A percentile compares a stretch with the other conserved stretches of the same genome.
phyloP scores from a whole-genome alignment of 2,329 filamentous ascomycete species.

The Penicillium expansum region DNA sequence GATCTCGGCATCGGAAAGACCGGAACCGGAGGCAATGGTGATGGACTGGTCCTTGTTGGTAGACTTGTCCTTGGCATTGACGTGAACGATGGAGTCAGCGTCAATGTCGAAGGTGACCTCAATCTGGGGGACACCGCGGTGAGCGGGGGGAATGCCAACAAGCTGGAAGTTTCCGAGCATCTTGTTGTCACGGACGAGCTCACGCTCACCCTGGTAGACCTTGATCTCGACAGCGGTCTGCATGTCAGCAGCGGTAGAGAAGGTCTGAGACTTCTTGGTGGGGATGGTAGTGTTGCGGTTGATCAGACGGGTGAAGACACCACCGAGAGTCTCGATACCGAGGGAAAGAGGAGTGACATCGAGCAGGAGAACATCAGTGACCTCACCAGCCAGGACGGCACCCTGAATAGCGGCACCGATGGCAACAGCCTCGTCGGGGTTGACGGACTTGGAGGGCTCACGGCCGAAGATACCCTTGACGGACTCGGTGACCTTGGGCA shows the following conservation, averaged over 20 bases:
- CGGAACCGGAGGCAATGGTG: conserved; percentile 95
- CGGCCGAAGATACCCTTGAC: conserved; percentile 97
- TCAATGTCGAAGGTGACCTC: conserved; percentile 99
- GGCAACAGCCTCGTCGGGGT: conserved; percentile 96
- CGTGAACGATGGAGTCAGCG: conserved; percentile 95
- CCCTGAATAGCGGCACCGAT: conserved; percentile 97
- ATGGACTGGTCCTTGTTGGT: conserved; percentile 99
- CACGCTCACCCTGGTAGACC: conserved; percentile 99
- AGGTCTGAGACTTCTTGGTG: conserved; percentile 98
- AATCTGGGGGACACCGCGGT: conserved; percentile 92
- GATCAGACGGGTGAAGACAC: conserved; percentile 97
- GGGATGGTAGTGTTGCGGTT: conserved; percentile 99
- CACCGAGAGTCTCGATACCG: conserved; percentile 96
- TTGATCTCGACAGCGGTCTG: conserved; percentile 99
- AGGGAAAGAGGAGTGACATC: conserved; percentile 95
- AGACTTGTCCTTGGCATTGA: conserved; percentile 98
- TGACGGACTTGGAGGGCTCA: conserved; percentile 95
- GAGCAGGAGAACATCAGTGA: conserved; percentile 91
- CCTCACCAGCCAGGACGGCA: conserved; percentile 92
- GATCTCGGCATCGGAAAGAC: conserved; percentile 92
- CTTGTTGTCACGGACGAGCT: conserved; percentile 98
- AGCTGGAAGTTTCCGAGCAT: conserved; percentile 99
- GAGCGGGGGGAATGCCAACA: conserved; percentile 91
- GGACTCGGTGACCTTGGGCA: conserved; percentile 96
- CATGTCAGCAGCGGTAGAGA: conserved; percentile 97